Evolutionary conservation across 2,329 filamentous ascomycete genomes (phyloP).

Genomic region (Juglanconis sp.): DNA sequence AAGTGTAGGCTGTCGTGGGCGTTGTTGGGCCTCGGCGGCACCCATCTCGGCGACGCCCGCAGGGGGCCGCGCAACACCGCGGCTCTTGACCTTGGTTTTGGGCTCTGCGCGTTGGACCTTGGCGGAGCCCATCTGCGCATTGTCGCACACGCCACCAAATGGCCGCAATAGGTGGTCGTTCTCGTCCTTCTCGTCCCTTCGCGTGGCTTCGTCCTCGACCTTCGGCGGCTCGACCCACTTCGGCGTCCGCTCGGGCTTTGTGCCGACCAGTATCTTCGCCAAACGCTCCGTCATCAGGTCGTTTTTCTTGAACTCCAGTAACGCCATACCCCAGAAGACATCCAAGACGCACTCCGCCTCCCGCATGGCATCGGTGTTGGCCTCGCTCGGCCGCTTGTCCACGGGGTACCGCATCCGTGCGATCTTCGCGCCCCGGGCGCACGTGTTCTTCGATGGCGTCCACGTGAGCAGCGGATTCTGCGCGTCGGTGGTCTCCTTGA

Average conservation of each 20-base stretch:
- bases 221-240: neutral
- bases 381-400: neutral
- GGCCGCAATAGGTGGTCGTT: neutral
- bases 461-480: rapidly evolving
- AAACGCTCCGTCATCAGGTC: neutral
- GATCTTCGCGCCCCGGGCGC: neutral
- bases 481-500: neutral
- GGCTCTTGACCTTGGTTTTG: neutral
- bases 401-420: neutral
- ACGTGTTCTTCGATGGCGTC: neutral
- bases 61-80: neutral
- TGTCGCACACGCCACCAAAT: no score
- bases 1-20: neutral
- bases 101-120: neutral
- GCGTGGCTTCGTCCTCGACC: no score
- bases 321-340: neutral
- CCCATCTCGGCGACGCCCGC: rapidly evolving
- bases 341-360: neutral
- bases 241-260: neutral
- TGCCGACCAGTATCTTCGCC: neutral
- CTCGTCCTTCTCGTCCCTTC: no score
- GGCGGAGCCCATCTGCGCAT: neutral
- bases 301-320: neutral
- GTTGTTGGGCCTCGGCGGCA: neutral
- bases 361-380: neutral